Evolutionary conservation across 768 basidiomycete species (phyloP).

Genomic region (Tubosaeta brunneosetosa): DNA sequence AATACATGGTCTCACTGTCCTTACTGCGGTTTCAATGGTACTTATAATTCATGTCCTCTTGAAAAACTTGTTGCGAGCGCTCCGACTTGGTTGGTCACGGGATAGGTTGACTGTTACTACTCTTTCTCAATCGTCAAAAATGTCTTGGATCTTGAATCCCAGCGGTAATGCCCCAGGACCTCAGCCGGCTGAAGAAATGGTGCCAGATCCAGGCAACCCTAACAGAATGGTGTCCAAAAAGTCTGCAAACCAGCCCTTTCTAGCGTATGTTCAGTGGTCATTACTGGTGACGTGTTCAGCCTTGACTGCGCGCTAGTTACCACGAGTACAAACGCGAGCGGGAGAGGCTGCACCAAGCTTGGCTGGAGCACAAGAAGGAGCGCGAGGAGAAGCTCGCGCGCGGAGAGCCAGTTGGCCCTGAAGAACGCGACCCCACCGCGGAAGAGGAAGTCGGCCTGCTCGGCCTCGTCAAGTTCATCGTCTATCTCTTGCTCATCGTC

Average conservation of each 20-base stretch:
- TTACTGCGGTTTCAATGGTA: slow-evolving; percentile 13
- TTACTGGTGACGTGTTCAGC: slow-evolving; percentile 2
- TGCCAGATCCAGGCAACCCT: slow-evolving; percentile 59
- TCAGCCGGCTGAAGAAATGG: slow-evolving; percentile 44
- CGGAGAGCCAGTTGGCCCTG: slow-evolving; percentile 69
- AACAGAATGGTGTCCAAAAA: slow-evolving; percentile 75
- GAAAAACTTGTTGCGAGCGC: neutral
- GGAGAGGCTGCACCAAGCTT: slow-evolving; percentile 56
- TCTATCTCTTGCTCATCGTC: slow-evolving; percentile 49
- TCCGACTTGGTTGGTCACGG: neutral
- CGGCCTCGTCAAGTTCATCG: slow-evolving; percentile 65
- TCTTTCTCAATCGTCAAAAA: slow-evolving; percentile 20
- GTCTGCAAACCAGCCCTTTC: slow-evolving; percentile 79
- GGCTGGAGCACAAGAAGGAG: slow-evolving; percentile 65
- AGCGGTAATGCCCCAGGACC: slow-evolving; percentile 35
- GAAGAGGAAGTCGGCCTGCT: slow-evolving; percentile 60
- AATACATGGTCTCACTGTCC: slow-evolving; percentile 23
- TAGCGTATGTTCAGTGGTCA: slow-evolving; percentile 51
- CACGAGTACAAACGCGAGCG: slow-evolving; percentile 61
- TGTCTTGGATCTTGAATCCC: slow-evolving; percentile 65
- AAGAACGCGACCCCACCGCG: slow-evolving; percentile 69
- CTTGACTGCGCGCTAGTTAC: slow-evolving; percentile 40
- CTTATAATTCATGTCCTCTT: neutral
- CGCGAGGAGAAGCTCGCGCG: slow-evolving; percentile 68
- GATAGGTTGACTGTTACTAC: neutral